Conservation (phyloP, 495 filamentous ascomycete species). For the Rhizodiscina lignyota region DNA sequence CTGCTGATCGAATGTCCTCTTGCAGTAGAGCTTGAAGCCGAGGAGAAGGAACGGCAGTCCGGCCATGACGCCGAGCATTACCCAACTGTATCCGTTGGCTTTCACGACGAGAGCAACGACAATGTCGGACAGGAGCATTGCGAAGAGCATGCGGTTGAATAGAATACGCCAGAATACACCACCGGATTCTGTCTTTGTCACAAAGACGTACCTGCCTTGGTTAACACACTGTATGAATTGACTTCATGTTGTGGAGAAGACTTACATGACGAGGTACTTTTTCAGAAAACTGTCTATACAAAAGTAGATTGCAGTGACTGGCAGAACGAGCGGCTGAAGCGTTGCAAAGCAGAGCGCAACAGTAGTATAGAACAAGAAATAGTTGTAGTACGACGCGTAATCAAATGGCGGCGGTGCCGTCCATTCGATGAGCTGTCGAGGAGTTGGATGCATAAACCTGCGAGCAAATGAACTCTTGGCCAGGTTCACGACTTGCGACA, state of each 20-base stretch:
- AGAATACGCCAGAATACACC: slow-evolving; percentile 81
- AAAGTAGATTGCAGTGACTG: slow-evolving; percentile 83
- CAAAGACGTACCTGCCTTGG: too few relatives aligned
- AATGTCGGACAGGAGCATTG: slow-evolving; percentile 61
- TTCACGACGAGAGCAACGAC: slow-evolving; percentile 46
- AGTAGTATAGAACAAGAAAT: slow-evolving; percentile 86
- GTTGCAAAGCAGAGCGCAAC: slow-evolving; percentile 75
- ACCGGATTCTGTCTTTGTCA: slow-evolving; percentile 91
- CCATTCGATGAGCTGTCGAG: slow-evolving; percentile 81
- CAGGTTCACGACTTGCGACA: slow-evolving; percentile 69
- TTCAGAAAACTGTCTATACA: slow-evolving; percentile 72
- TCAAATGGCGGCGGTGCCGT: slow-evolving; percentile 88
- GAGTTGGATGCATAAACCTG: slow-evolving; percentile 74
- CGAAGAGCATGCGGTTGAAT: slow-evolving; percentile 85
- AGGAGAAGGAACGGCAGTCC: slow-evolving; percentile 71
- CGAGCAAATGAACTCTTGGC: slow-evolving; percentile 38
- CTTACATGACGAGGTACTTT: slow-evolving; percentile 78
- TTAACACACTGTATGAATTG: too few relatives aligned
- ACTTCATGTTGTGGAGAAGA: too few relatives aligned
- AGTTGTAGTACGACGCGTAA: slow-evolving; percentile 93
- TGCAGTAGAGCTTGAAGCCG: slow-evolving; percentile 78
- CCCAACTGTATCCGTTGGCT: slow-evolving; percentile 24
- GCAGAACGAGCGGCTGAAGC: slow-evolving; percentile 80
- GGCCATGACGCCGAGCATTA: slow-evolving; percentile 44
- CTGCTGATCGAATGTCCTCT: slow-evolving; percentile 54